Evolutionary conservation across 306 rosid species (phyloP), one percentile per base, ranked within the genome.

Genomic region (Cicer yamashitae): DNA sequence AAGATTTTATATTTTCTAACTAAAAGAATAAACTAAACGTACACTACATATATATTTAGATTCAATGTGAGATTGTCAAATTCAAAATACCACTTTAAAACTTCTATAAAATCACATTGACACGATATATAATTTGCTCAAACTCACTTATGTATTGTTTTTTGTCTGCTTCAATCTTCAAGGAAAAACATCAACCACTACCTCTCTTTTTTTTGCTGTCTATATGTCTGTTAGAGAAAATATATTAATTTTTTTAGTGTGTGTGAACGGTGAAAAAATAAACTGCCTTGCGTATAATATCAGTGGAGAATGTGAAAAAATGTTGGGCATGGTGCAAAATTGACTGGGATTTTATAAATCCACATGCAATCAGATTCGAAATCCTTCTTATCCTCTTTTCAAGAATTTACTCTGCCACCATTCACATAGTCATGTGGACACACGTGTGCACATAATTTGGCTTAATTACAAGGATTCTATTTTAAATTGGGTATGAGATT

Each of bases 341-440:
- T 82, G 88, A 86, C 85, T 84, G 82, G 43, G 84, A 72, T 67
- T 80, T 79, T 71, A 79, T 87, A 80, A 81, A 84, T 77, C 79
- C 90, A 92, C 97, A 88, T 87, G 93, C 88, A 81, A 54, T 86
- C 82, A 81, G 91, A 84, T 84, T 88, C 83, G 57, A 41, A 63
- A 20, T 30, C 62, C 14, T 25, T 20, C 22, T 57, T 73, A 71
- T 61, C 76, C 80, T 54, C 82, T 74, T 83, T 80, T 75, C 87
- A 84, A 80, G 79, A 77, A 77, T 71, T 81, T 63, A 62, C 70
- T 14, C 73, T 46, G 54, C 61, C 74, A 81, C 77, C 57, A 81
- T 86, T 84, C 84, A 73, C 87, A 83, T 75, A 71, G 9, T 63
- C 94, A 85, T 62, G 96, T 89, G 89, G 38, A 53, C 60, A 74